A percentile compares a stretch with the other conserved stretches of the same genome.
phyloP scores from a whole-genome alignment of 164 flowering plant species.

The Umbilicus rupestris region DNA sequence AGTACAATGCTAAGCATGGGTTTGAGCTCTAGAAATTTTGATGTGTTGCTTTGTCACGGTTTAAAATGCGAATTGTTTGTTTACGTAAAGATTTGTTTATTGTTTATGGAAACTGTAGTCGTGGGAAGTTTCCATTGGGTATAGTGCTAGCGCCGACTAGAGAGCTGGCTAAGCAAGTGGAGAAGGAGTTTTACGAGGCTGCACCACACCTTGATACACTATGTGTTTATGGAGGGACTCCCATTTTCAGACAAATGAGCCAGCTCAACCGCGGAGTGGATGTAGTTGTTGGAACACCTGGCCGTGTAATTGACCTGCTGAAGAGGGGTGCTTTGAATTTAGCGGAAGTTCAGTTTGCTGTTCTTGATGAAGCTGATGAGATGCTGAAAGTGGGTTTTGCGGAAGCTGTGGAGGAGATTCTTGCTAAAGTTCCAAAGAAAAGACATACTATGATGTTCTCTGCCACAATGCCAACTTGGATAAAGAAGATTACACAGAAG shows the following conservation, averaged over 20 bases:
- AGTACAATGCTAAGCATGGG: slow-evolving; percentile 76
- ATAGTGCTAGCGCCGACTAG: slow-evolving; percentile 76
- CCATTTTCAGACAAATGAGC: slow-evolving; percentile 48
- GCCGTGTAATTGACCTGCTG: slow-evolving; percentile 66
- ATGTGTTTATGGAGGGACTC: slow-evolving; percentile 79
- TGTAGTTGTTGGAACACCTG: slow-evolving; percentile 76
- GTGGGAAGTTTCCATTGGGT: slow-evolving; percentile 62
- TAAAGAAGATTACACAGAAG: slow-evolving; percentile 41
- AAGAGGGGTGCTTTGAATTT: slow-evolving; percentile 56
- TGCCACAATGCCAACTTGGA: slow-evolving; percentile 79
- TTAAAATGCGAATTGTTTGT: neutral
- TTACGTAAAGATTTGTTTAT: neutral
- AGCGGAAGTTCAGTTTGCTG: slow-evolving; percentile 58
- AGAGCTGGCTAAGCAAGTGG: slow-evolving; percentile 72
- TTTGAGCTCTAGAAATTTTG: slow-evolving; percentile 17
- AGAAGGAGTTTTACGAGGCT: slow-evolving; percentile 57
- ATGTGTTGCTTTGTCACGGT: neutral
- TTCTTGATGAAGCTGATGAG: slow-evolving; percentile 83
- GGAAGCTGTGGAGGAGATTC: slow-evolving; percentile 56
- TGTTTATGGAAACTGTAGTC: slow-evolving; percentile 20
- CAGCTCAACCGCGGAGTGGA: slow-evolving; percentile 67
- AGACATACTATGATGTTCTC: slow-evolving; percentile 80
- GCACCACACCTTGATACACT: slow-evolving; percentile 47
- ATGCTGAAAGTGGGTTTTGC: slow-evolving; percentile 81
- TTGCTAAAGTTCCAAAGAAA: slow-evolving; percentile 44